Conservation (phyloP, 495 filamentous ascomycete species). For the Durotheca rogersii region DNA sequence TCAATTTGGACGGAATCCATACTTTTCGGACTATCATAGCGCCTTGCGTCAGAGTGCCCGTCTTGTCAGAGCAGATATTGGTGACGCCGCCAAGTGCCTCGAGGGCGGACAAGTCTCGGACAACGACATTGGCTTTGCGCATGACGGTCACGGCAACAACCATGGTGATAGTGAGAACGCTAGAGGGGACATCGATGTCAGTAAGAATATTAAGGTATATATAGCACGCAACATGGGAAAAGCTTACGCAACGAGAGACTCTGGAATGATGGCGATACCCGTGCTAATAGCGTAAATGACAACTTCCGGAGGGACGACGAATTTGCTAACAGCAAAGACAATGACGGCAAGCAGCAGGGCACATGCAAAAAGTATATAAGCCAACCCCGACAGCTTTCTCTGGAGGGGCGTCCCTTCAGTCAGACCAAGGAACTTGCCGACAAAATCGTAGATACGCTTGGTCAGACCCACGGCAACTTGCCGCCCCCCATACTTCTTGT, state of each 20-base stretch:
- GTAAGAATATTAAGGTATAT: no score
- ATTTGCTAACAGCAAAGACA: slow-evolving; percentile 76
- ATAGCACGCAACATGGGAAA: background rate
- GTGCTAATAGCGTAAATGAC: slow-evolving; percentile 78
- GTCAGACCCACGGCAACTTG: slow-evolving; percentile 58
- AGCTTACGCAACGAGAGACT: slow-evolving; percentile 63
- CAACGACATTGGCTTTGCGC: slow-evolving; percentile 73
- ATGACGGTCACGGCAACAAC: slow-evolving; percentile 77
- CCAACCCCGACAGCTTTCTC: slow-evolving; percentile 75
- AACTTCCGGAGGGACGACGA: slow-evolving; percentile 67
- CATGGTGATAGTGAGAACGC: slow-evolving; percentile 70
- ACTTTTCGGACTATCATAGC: slow-evolving; percentile 76
- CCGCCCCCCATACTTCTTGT: slow-evolving; percentile 60
- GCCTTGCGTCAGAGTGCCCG: slow-evolving; percentile 78
- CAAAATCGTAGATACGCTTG: slow-evolving; percentile 61
- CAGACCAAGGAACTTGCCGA: slow-evolving; percentile 71
- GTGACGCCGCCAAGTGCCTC: slow-evolving; percentile 83
- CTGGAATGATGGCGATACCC: slow-evolving; percentile 71
- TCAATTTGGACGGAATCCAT: slow-evolving; percentile 66
- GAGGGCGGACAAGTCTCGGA: slow-evolving; percentile 73
- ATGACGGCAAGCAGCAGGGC: slow-evolving; percentile 75
- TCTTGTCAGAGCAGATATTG: slow-evolving; percentile 89
- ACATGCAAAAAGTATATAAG: slow-evolving; percentile 71
- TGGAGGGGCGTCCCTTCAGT: slow-evolving; percentile 79
- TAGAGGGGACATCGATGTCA: slow-evolving; percentile 11